A percentile compares a stretch with the other conserved stretches of the same genome.
Conservation (phyloP, 441 rosid species). For the Rhodomyrtus psidioides region DNA sequence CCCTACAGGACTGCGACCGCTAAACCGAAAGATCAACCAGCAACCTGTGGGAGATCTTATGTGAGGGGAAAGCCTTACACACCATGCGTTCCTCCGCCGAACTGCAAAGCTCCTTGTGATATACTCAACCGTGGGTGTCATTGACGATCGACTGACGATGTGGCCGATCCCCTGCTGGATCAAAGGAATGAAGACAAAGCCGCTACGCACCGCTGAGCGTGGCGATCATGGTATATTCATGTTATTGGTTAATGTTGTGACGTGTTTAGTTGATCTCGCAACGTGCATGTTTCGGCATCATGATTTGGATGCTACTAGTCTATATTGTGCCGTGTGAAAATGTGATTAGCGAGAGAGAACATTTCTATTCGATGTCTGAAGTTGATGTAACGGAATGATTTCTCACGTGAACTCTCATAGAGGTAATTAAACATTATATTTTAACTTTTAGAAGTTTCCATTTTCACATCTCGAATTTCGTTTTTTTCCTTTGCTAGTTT, state of each 20-base stretch:
- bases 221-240: neutral
- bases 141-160: neutral
- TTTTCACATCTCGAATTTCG: neutral
- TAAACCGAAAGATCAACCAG: neutral
- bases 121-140: neutral
- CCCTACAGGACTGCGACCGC: neutral
- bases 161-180: neutral
- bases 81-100: neutral
- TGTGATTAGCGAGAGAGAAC: neutral
- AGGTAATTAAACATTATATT: neutral
- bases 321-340: too few relatives aligned
- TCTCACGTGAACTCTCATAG: neutral
- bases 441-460: neutral
- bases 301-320: neutral
- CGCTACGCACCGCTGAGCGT: rapidly evolving
- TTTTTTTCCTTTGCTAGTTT: neutral
- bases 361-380: neutral
- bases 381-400: neutral
- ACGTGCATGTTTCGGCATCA: neutral
- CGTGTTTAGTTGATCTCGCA: neutral
- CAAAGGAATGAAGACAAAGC: neutral
- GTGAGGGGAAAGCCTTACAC: neutral
- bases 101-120: neutral
- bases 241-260: neutral
- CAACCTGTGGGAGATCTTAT: neutral